Evolutionary conservation across 2,329 filamentous ascomycete genomes (phyloP).

Genomic region (Aureobasidium leucospermi): DNA sequence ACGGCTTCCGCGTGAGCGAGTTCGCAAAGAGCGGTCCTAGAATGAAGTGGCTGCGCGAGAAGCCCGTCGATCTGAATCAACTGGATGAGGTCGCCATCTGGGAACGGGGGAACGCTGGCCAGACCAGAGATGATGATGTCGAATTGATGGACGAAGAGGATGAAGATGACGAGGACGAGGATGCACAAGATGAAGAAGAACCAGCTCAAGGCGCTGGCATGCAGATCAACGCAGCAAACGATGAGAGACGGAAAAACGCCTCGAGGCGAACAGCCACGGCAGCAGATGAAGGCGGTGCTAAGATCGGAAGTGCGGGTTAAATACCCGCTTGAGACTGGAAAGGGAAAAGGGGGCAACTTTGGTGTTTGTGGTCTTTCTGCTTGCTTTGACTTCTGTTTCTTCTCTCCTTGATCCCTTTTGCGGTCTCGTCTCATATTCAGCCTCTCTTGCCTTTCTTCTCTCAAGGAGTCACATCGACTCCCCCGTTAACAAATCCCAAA

Average conservation of each 20-base stretch:
- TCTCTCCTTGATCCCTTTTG: too few relatives aligned
- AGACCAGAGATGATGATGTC: conserved; percentile 25
- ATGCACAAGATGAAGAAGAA: conserved; percentile 15
- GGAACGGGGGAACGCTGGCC: conserved; percentile 29
- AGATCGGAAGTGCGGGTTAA: conserved; percentile 3
- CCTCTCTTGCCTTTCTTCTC: too few relatives aligned
- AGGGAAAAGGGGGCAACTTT: too few relatives aligned
- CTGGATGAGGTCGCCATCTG: conserved; percentile 62
- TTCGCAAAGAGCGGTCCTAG: conserved; percentile 80
- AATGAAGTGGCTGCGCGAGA: conserved; percentile 92
- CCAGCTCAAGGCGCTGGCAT: neutral
- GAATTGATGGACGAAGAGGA: conserved; percentile 16
- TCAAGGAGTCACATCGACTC: too few relatives aligned
- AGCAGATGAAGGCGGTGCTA: conserved; percentile 6
- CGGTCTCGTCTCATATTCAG: too few relatives aligned
- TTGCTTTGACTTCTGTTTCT: too few relatives aligned
- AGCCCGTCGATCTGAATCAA: conserved; percentile 71
- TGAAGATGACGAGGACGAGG: conserved; percentile 16
- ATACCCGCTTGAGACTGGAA: too few relatives aligned
- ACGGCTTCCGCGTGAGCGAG: conserved; percentile 92
- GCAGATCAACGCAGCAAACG: neutral
- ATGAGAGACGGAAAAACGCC: neutral
- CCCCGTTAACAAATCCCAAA: too few relatives aligned
- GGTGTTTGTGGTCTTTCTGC: too few relatives aligned
- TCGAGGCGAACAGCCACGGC: neutral